Evolutionary conservation across 805 yeast genomes (phyloP).

Genomic region (Saccharomycopsis sp.): DNA sequence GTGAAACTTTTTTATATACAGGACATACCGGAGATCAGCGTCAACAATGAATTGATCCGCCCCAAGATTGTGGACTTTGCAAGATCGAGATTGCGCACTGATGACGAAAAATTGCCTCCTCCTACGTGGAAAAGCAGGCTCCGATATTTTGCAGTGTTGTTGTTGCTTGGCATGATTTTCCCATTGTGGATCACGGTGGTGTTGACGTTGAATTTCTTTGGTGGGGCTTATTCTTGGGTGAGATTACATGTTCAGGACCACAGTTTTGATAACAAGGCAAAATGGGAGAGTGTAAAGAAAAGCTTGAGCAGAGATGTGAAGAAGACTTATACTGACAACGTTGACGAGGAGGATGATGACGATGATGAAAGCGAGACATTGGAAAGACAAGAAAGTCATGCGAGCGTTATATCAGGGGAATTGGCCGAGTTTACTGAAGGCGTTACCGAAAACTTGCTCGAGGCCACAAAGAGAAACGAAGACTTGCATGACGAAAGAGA

Average conservation of each 20-base stretch:
- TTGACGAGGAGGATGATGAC: slow-evolving; percentile 23
- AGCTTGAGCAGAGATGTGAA: slow-evolving; percentile 9
- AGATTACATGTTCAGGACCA: slow-evolving; percentile 23
- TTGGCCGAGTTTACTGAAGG: slow-evolving; percentile 20
- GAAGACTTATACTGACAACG: slow-evolving; percentile 15
- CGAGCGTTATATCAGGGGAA: slow-evolving; percentile 13
- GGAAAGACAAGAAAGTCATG: slow-evolving; percentile 6
- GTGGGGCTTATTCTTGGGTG: slow-evolving; percentile 9
- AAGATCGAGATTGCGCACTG: slow-evolving; percentile 24
- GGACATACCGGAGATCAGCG: slow-evolving; percentile 28
- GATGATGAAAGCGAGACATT: slow-evolving; percentile 16
- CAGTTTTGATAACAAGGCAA: slow-evolving; percentile 20
- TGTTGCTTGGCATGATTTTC: slow-evolving; percentile 24
- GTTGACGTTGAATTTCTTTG: slow-evolving; percentile 24
- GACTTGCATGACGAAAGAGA: slow-evolving; percentile 14
- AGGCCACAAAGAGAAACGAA: slow-evolving; percentile 16
- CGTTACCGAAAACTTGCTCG: slow-evolving; percentile 18
- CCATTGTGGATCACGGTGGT: slow-evolving; percentile 47
- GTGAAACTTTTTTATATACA: slow-evolving; percentile 40
- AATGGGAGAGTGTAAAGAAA: too few species aligned
- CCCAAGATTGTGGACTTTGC: slow-evolving; percentile 47
- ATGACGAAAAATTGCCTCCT: slow-evolving; percentile 14
- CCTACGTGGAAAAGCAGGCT: slow-evolving; percentile 21
- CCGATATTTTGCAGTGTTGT: slow-evolving; percentile 24
- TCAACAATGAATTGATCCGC: slow-evolving; percentile 31